A percentile compares a stretch with the other conserved stretches of the same genome.
phyloP scores from a whole-genome alignment of 345 rosid genomes.

The Camelina laxa region DNA sequence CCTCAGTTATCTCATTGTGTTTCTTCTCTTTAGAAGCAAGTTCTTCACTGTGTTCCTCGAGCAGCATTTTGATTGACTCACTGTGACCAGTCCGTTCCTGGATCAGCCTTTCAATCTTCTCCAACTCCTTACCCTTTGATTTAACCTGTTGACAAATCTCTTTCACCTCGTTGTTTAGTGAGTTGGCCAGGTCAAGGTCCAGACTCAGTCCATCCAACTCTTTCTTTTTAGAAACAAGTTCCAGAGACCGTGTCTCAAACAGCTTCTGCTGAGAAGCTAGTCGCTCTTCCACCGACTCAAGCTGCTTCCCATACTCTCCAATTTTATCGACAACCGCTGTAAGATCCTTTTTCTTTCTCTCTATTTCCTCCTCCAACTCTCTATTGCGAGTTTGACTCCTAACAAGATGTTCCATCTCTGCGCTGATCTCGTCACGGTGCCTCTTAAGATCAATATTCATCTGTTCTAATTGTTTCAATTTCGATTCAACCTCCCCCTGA shows the following conservation, averaged over 20 bases:
- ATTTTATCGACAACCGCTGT: neutral
- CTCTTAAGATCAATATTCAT: constrained; percentile 16
- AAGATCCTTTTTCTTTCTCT: constrained; percentile 11
- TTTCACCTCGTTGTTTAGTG: constrained; percentile 16
- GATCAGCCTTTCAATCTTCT: constrained; percentile 20
- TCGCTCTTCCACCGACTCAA: constrained; percentile 3
- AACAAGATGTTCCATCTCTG: constrained; percentile 11
- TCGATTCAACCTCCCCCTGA: constrained; percentile 26
- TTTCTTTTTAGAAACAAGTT: constrained; percentile 26
- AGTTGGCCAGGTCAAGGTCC: constrained; percentile 26
- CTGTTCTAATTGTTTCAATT: constrained; percentile 6
- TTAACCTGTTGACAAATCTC: constrained; percentile 11
- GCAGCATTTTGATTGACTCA: constrained; percentile 23
- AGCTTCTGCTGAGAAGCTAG: constrained; percentile 26
- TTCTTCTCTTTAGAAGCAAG: constrained; percentile 33
- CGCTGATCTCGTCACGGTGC: neutral
- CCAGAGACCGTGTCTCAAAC: constrained; percentile 18
- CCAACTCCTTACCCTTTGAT: constrained; percentile 35
- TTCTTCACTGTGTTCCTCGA: constrained; percentile 35
- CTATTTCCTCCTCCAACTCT: constrained; percentile 23
- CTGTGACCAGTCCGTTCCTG: constrained; percentile 1
- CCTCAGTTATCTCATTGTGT: constrained; percentile 28
- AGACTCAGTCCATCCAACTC: constrained; percentile 14
- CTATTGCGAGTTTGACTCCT: constrained; percentile 10
- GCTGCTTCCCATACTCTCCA: constrained; percentile 11